Evolutionary conservation across 2,329 filamentous ascomycete genomes (phyloP).

Genomic region (Colletotrichum chrysophilum): DNA sequence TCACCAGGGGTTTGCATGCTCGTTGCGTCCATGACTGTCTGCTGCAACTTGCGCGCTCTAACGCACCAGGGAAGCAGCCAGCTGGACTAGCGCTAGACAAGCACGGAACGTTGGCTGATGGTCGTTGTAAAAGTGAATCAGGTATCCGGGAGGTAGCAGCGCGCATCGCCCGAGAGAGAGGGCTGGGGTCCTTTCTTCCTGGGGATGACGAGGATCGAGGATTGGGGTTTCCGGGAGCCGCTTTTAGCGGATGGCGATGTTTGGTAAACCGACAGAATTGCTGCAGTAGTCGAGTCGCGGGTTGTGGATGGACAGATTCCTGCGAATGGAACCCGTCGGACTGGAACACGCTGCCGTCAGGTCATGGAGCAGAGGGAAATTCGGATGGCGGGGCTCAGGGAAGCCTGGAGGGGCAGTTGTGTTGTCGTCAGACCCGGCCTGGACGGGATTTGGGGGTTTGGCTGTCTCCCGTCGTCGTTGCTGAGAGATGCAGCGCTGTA

Average conservation of each 20-base stretch:
- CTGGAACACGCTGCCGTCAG: not conserved
- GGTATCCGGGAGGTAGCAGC: not conserved
- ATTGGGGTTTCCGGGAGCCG: not conserved
- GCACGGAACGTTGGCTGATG: constrained; percentile 11
- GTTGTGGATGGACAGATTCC: not conserved
- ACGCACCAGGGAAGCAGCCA: constrained; percentile 20
- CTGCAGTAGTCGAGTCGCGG: not conserved
- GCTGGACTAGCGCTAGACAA: constrained; percentile 14
- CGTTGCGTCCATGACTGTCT: constrained; percentile 40
- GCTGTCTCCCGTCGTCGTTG: not conserved
- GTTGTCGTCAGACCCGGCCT: not conserved
- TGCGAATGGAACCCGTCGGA: not conserved
- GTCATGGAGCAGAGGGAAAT: not conserved
- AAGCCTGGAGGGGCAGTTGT: not conserved
- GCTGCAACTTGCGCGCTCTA: constrained; percentile 19
- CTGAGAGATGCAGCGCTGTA: not conserved
- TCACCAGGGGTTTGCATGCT: constrained; percentile 52
- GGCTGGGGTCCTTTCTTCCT: not conserved
- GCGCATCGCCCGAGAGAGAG: not conserved
- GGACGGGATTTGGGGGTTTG: not conserved
- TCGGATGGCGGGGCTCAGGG: constrained; percentile 4
- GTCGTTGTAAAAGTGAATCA: not conserved
- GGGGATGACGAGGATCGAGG: not conserved
- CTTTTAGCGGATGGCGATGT: not conserved
- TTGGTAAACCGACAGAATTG: not conserved